Evolutionary conservation across 23 red algal genomes (phyloP), one percentile per base, ranked within the genome.

Genomic region (Chondrus crispus): DNA sequence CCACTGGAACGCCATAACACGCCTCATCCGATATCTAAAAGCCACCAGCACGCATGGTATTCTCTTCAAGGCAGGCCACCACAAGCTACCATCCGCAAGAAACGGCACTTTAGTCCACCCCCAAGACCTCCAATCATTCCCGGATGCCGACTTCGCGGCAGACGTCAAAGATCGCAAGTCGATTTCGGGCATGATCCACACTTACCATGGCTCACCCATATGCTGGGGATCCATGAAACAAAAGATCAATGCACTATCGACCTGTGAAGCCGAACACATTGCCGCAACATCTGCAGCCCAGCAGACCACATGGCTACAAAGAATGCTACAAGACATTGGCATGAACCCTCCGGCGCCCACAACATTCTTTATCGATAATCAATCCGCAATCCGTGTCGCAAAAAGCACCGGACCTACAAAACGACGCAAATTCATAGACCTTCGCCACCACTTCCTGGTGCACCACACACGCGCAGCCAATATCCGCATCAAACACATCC

Each of bases 91-190:
- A n/a, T n/a, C n/a, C n/a, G n/a, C n/a, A n/a, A n/a, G n/a, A n/a
- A n/a, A n/a, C n/a, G n/a, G n/a, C n/a, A n/a, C n/a, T n/a, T n/a
- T n/a, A n/a, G n/a, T n/a, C n/a, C n/a, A n/a, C n/a, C n/a, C n/a
- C n/a, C n/a, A n/a, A n/a, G n/a, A n/a, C n/a, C n/a, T n/a, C n/a
- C n/a, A n/a, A n/a, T n/a, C n/a, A n/a, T n/a, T n/a, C n/a, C n/a
- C n/a, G n/a, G 66, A 72, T 16, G 66, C 66, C n/a, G 66, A 72
- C 66, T 72, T 72, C 66, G 66, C 66, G 16, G n/a, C n/a, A n/a
- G 45, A 72, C 26, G 4, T 16, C 14, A 32, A 6, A 16, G 2
- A 72, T 41, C 66, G 66, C 6, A 72, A 72, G 45, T 72, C 66
- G 2, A 72, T 72, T 3, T 8, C 66, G 9, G 66, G 66, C 4